Base-by-base conservation (phyloP, 208 protist genomes). In the Crithidia brevicula region DNA sequence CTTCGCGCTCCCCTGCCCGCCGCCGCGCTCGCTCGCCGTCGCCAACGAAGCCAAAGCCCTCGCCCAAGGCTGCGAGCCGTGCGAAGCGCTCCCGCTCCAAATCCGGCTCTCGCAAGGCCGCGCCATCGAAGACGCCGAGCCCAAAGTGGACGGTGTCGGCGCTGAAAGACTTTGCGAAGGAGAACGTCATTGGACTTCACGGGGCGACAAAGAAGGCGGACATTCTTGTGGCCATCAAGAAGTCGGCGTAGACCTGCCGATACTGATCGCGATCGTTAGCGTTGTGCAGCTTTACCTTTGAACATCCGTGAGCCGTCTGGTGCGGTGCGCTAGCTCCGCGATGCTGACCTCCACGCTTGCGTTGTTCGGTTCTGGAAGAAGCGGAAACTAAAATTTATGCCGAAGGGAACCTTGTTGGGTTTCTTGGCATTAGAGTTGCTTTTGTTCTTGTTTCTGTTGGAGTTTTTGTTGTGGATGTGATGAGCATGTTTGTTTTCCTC, bases 121-220 rank as follows among this genome's bases (percentile, higher is more conserved):
- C 58, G 6, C 58, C 20, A 1, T 63, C 69, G 0, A 50, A 53
- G 25, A 79, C 62, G 13, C 84, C 86, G 20, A 83, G 69, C 53
- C 77, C 80, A 25, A 75, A 79, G 33, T 95, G 89, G 89, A 86
- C 85, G 25, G 58, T 95, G 20, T 64, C 76, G 3, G 79, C 67
- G 36, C 71, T 95, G 50, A 83, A 72, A 74, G 77, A 80, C 49
- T 95, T 79, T 49, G 90, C 90, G 4, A 77, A 86, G 63, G 74
- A 87, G 11, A 80, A 92, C 50, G 38, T 50, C 4, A 88, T 95
- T 38, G n/a, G 59, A 13, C 30, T 93, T 31, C 56, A 53, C 3
- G 81, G 85, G 1, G 52, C 74, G 11, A 69, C 72, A 22, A 82
- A 50, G 11, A 95, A 93, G 71, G 60, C 76, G 9, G 83, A 84